A percentile compares a stretch with the other conserved stretches of the same genome.
These are phyloP conservation scores for Penicillium italicum DNA, from an alignment of 2,329 filamentous ascomycete genomes.

Conservation along the genomic window DNA sequence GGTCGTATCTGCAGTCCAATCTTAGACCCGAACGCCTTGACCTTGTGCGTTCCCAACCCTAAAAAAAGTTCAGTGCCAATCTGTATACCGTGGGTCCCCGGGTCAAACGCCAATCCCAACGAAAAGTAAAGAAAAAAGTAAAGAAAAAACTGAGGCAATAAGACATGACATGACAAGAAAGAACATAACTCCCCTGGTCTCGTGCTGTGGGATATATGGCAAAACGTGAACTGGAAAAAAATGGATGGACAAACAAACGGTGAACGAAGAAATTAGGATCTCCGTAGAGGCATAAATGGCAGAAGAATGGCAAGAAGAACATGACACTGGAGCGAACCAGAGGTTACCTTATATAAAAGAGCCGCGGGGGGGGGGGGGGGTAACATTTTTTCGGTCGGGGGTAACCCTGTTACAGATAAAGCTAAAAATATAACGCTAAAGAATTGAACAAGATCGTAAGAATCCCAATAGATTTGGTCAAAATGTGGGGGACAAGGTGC, in stretches of 20 bases:
- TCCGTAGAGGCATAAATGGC: conserved; percentile 4
- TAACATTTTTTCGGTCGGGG: not conserved
- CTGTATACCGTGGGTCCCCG: conserved; percentile 19
- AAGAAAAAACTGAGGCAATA: conserved; percentile 2
- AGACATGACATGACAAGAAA: conserved; percentile 2
- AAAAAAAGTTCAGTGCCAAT: conserved; percentile 18
- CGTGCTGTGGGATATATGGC: conserved; percentile 26
- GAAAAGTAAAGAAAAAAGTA: not conserved
- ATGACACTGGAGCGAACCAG: not conserved
- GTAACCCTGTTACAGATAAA: not conserved
- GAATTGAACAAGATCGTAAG: not conserved
- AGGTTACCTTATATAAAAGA: conserved; percentile 5
- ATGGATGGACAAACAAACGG: conserved; percentile 13
- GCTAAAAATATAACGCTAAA: not conserved
- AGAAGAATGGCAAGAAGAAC: not conserved
- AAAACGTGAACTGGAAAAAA: conserved; percentile 6
- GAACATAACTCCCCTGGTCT: conserved; percentile 21
- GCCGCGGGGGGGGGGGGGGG: not conserved
- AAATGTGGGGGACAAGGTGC: not conserved
- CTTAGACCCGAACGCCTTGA: conserved; percentile 19
- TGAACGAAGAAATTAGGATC: conserved; percentile 12
- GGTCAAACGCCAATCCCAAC: conserved; percentile 15
- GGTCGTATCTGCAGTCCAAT: conserved; percentile 17
- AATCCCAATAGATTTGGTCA: not conserved
- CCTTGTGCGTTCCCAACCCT: conserved; percentile 11